Percentiles rank a stretch among this genome's conserved stretches.
Conservation (phyloP, 345 rosid species). For the Streptanthus diversifolius region DNA sequence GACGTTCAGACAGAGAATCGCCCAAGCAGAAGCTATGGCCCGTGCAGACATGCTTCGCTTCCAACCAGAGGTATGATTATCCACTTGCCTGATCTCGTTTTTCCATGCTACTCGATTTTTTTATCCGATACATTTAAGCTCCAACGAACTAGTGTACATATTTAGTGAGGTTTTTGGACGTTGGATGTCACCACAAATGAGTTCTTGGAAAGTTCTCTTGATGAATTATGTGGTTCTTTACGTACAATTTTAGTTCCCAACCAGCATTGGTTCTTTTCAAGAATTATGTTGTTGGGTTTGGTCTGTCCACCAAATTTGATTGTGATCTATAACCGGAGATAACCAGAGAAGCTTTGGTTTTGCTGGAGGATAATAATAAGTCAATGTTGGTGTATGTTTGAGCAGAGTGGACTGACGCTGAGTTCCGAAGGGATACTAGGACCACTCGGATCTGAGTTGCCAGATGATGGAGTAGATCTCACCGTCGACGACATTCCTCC, state of each 20-base stretch:
- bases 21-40: slow-evolving; percentile 99
- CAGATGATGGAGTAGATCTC: slow-evolving; percentile 76
- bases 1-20: slow-evolving; percentile 95
- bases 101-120: neutral
- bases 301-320: neutral
- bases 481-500: slow-evolving; percentile 41
- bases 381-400: slow-evolving; percentile 8
- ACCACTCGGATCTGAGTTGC: slow-evolving; percentile 61
- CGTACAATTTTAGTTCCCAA: neutral
- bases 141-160: neutral
- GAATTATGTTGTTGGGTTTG: neutral
- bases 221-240: neutral
- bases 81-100: neutral
- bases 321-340: neutral
- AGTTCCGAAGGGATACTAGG: slow-evolving; percentile 81
- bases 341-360: neutral
- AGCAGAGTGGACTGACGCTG: slow-evolving; percentile 80
- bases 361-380: neutral
- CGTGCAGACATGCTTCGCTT: slow-evolving; percentile 97
- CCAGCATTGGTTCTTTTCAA: neutral
- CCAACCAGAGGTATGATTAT: slow-evolving; percentile 79
- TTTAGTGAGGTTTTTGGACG: too few species aligned
- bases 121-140: neutral
- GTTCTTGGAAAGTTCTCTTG: neutral
- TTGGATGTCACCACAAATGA: neutral